Evolutionary conservation across 2,329 filamentous ascomycete genomes (phyloP).

Genomic region (Fusarium oligoseptatum): DNA sequence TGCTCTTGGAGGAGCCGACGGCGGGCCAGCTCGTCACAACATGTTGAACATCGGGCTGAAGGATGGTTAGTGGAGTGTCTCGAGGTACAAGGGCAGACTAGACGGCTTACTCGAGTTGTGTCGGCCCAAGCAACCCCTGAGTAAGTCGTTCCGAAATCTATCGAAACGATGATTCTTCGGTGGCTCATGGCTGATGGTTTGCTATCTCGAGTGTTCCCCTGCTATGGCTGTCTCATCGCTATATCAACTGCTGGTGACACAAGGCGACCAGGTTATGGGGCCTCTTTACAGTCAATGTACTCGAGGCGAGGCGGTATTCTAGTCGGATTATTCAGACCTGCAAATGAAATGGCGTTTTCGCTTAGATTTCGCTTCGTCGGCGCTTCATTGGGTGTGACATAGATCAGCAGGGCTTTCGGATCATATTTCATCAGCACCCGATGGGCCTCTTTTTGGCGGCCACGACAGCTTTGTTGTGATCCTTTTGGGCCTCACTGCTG

Average conservation of each 20-base stretch:
- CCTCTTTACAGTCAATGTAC: constrained; percentile 13
- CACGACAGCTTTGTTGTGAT: constrained; percentile 20
- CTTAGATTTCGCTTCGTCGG: constrained; percentile 34
- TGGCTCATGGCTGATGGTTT: constrained; percentile 47
- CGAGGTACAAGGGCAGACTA: constrained; percentile 3
- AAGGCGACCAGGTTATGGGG: constrained; percentile 26
- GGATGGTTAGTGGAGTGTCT: constrained; percentile 40
- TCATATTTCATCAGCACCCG: constrained; percentile 36
- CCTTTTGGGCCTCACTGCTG: constrained; percentile 37
- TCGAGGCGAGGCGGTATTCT: constrained; percentile 20
- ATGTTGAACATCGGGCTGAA: constrained; percentile 55
- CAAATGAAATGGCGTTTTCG: constrained; percentile 26
- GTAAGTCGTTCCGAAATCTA: constrained; percentile 70
- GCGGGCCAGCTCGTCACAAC: constrained; percentile 62
- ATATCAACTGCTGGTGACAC: constrained; percentile 39
- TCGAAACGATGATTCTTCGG: constrained; percentile 63
- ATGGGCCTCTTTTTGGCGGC: constrained; percentile 29
- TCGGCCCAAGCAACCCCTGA: constrained; percentile 67
- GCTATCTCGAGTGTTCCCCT: constrained; percentile 22
- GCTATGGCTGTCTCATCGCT: constrained; percentile 36
- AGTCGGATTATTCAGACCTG: constrained; percentile 22
- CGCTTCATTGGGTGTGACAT: constrained; percentile 27
- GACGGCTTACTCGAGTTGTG: constrained; percentile 52
- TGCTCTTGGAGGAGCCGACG: constrained; percentile 48
- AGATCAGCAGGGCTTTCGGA: constrained; percentile 31